These are phyloP conservation scores for Raphidocelis subcapitata DNA, from an alignment of 139 green algal species.

Conservation along the genomic window DNA sequence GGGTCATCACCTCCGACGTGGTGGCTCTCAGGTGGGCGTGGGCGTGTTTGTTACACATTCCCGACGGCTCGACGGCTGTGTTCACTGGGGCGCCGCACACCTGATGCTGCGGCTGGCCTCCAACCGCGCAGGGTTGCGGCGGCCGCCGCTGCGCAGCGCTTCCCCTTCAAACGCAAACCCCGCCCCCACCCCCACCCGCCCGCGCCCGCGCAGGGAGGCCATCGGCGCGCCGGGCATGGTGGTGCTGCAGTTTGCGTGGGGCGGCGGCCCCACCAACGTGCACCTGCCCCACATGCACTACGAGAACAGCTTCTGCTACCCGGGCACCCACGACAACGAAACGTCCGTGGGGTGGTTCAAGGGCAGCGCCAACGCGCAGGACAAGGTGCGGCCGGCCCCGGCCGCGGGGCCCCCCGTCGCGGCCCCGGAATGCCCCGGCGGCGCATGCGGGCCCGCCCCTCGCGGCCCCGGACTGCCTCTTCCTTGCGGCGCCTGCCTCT, in stretches of 20 bases:
- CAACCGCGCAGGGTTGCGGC: not conserved
- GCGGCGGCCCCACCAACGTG: conserved; percentile 81
- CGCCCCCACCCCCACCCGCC: no score
- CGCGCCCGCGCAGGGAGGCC: conserved; percentile 31
- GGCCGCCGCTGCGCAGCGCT: no score
- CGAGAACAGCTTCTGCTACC: conserved; percentile 86
- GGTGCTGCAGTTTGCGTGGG: conserved; percentile 98
- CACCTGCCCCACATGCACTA: conserved; percentile 98
- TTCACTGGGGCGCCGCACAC: no score
- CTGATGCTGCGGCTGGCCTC: not conserved
- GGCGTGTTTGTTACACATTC: not conserved
- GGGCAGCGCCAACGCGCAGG: conserved; percentile 32
- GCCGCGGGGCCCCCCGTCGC: no score
- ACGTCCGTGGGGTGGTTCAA: conserved; percentile 86
- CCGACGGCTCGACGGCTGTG: no score
- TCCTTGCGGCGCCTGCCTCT: no score
- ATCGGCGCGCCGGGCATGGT: conserved; percentile 97
- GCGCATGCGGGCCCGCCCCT: no score
- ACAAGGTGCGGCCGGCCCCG: not conserved
- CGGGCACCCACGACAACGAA: conserved; percentile 98
- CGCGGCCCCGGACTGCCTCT: no score
- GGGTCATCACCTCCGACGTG: conserved; percentile 97
- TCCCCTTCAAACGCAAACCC: no score
- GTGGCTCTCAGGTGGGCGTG: conserved; percentile 66
- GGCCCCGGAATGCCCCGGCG: no score